Evolutionary conservation across 2,329 filamentous ascomycete species (phyloP).

Genomic region (Fusarium cicatricum): DNA sequence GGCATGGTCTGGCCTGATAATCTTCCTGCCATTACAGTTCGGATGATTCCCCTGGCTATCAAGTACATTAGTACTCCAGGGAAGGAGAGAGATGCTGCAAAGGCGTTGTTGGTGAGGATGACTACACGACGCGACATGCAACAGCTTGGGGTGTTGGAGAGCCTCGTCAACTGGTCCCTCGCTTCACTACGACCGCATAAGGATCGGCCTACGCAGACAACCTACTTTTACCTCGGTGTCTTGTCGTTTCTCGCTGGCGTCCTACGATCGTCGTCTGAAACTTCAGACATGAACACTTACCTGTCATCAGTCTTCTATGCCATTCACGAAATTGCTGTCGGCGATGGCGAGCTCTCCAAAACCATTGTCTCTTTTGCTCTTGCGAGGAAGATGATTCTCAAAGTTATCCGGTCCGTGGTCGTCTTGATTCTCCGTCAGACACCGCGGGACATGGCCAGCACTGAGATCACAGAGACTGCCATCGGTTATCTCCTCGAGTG

Average conservation of each 20-base stretch:
- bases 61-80: constrained; percentile 77
- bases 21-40: constrained; percentile 74
- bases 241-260: constrained; percentile 83
- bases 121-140: constrained; percentile 92
- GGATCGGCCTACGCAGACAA: constrained; percentile 53
- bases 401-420: constrained; percentile 80
- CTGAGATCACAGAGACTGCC: constrained; percentile 75
- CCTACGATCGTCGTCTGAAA: constrained; percentile 72
- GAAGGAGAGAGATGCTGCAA: constrained; percentile 91
- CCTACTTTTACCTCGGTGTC: constrained; percentile 81
- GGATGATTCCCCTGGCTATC: constrained; percentile 75
- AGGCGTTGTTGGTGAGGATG: constrained; percentile 79
- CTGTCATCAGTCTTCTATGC: constrained; percentile 71
- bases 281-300: constrained; percentile 75
- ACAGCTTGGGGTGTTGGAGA: constrained; percentile 71
- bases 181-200: constrained; percentile 60
- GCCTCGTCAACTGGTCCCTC: constrained; percentile 76
- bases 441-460: constrained; percentile 51
- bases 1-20: constrained; percentile 64
- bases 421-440: constrained; percentile 69
- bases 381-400: constrained; percentile 83
- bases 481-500: constrained; percentile 83
- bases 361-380: constrained; percentile 76
- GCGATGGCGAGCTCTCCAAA: constrained; percentile 57
- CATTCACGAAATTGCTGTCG: constrained; percentile 66